Base-by-base conservation (phyloP, 108 stramenopile species). In the Cyclotella baltica region DNA sequence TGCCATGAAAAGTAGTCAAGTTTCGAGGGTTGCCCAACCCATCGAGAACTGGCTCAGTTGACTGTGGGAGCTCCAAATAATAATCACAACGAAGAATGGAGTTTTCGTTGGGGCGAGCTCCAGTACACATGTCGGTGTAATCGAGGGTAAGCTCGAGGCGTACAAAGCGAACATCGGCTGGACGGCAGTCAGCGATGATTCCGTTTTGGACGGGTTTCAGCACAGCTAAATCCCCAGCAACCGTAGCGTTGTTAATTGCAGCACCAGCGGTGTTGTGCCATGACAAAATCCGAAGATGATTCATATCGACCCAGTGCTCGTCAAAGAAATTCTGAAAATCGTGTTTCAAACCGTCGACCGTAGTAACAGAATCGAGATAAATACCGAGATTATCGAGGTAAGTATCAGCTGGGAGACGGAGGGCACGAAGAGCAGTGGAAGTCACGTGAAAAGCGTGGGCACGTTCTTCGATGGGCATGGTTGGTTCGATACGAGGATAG, bases 1-100 rank as follows among this genome's bases (percentile, higher is more conserved):
- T 37, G 2, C 70, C 70, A 4, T 37, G 56, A 19, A 34, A 71
- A 37, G 70, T 71, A 15, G 55, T 57, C 9, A 71, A 25, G 4
- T 37, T 37, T 0, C 50, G 22, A 5, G 27, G 52, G 20, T 53
- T 53, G 4, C 52, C 52, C 4, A 20, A 4, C 4, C 52, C 52
- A 20, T 53, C n/a, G n/a, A 53, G 13, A 4, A 53, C 52, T 53
- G 51, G 20, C 3, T 8, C 40, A 13, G 10, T 43, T 43, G 40
- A 11, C 13, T 43, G 40, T 8, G 40, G 40, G 10, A 43, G 13
- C 13, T 43, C 40, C 10, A 43, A 43, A 43, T 11, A 43, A 13
- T 43, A 43, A 11, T 43, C 40, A 11, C 10, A 8, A 11, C 40
- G 40, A 8, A 43, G 40, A 43, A 43, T 43, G 13, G 40, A 11